phyloP scores from a whole-genome alignment of 768 basidiomycete species.

The Royoungia palumana region DNA sequence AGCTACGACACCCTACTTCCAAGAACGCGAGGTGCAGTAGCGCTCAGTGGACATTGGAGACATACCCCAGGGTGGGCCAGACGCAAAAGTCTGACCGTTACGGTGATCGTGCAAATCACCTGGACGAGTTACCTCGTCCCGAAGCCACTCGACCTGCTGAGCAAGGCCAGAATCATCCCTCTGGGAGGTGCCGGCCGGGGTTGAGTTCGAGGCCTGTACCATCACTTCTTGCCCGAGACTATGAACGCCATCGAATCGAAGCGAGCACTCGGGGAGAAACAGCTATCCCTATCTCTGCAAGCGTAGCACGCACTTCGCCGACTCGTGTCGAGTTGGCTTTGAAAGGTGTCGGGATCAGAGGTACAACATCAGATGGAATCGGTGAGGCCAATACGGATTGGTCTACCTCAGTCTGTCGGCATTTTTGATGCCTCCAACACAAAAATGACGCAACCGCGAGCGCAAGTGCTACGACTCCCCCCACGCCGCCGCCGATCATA shows the following conservation, averaged over 20 bases:
- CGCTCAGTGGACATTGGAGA: too few relatives aligned
- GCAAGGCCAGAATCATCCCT: background rate
- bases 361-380: background rate
- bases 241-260: too few relatives aligned
- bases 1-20: too few relatives aligned
- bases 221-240: too few relatives aligned
- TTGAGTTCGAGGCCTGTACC: too few relatives aligned
- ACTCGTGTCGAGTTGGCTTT: background rate
- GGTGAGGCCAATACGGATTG: background rate
- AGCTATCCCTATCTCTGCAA: too few relatives aligned
- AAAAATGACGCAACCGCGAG: background rate
- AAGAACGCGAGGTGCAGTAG: too few relatives aligned
- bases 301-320: too few relatives aligned
- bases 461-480: background rate
- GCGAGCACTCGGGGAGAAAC: too few relatives aligned
- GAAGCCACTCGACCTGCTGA: constrained; percentile 6
- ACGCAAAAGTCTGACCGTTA: too few relatives aligned
- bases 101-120: background rate
- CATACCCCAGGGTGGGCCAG: too few relatives aligned
- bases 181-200: too few relatives aligned
- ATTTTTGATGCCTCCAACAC: background rate
- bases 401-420: background rate
- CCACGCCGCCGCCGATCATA: constrained; percentile 6
- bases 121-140: constrained; percentile 11
- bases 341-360: background rate